These are phyloP conservation scores for Kingdonia uniflora DNA, from an alignment of 164 flowering plant species.

Conservation along the genomic window DNA sequence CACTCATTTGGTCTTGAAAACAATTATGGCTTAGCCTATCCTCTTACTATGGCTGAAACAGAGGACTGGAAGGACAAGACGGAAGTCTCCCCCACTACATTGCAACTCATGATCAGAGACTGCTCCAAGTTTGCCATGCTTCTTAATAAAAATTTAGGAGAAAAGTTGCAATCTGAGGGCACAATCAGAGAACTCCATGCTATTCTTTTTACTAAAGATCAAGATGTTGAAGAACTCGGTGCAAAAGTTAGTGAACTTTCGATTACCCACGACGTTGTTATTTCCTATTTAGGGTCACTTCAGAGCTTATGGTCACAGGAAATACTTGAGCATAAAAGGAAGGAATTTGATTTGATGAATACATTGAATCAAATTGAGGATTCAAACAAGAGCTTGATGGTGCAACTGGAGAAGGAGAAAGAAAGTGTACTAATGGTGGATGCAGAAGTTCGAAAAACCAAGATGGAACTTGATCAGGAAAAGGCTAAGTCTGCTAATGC, in stretches of 20 bases:
- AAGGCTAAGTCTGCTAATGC: conserved; percentile 42
- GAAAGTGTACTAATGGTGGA: conserved; percentile 23
- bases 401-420: conserved; percentile 37
- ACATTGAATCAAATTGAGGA: conserved; percentile 38
- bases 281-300: conserved; percentile 19
- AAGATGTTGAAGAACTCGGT: conserved; percentile 53
- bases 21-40: conserved; percentile 13
- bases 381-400: conserved; percentile 41
- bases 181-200: conserved; percentile 43
- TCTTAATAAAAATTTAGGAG: conserved; percentile 28
- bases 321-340: conserved; percentile 34
- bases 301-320: conserved; percentile 17
- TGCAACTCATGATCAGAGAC: conserved; percentile 35
- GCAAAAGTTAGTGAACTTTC: conserved; percentile 38
- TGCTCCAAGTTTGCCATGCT: conserved; percentile 26
- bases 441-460: conserved; percentile 37
- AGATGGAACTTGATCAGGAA: conserved; percentile 73
- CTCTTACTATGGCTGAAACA: conserved; percentile 15
- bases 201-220: conserved; percentile 33
- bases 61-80: conserved; percentile 9
- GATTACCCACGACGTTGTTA: conserved; percentile 24
- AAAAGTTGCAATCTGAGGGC: conserved; percentile 28
- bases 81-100: conserved; percentile 12
- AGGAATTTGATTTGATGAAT: conserved; percentile 31
- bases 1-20: conserved; percentile 14